Base-by-base conservation (phyloP, 169 alveolate species). In the Eimeria acervulina region DNA sequence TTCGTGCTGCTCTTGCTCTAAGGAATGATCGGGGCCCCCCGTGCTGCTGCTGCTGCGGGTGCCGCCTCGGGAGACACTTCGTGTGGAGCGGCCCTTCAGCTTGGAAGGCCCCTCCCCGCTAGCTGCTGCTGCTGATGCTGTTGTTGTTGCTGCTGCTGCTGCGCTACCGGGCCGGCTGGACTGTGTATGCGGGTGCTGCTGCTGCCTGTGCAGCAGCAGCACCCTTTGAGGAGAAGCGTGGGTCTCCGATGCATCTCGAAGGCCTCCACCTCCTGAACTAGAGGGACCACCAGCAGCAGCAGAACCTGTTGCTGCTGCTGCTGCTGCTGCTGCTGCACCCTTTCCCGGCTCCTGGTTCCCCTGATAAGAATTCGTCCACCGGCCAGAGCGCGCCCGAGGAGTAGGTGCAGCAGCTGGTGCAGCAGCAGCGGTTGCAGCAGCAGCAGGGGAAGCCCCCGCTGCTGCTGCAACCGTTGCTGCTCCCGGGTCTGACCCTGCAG, bases 31-130 rank as follows among this genome's bases (percentile, higher is more conserved):
- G 52, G 61, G 38, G 52, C 21, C 44, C 59, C 59, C 87, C 28
- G 87, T 76, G 87, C 87, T 76, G 87, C 87, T 76, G 1, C 87
- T 42, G 52, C 87, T 76, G 40, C 59, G 87, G 17, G 63, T 12
- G 28, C 26, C 87, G 21, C 52, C 87, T 38, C 87, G 52, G 52
- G 87, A 76, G 13, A 76, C 47, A 44, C 87, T 76, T 42, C 87
- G 40, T 38, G 87, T 76, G 28, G 52, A 13, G 59, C 52, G 87
- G 31, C 87, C 87, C 61, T 76, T 76, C 0, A 23, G 59, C 87
- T 38, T 76, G 59, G 1, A 4, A 19, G 87, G 87, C 0, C 52
- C 52, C 15, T 76, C 87, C 28, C 63, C 87, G 21, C 59, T 38
- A 40, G 87, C 28, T 13, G 87, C 33, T 38, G 87, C 23, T 21